phyloP scores from a whole-genome alignment of 768 basidiomycete genomes.

The Suillus subluteus region DNA sequence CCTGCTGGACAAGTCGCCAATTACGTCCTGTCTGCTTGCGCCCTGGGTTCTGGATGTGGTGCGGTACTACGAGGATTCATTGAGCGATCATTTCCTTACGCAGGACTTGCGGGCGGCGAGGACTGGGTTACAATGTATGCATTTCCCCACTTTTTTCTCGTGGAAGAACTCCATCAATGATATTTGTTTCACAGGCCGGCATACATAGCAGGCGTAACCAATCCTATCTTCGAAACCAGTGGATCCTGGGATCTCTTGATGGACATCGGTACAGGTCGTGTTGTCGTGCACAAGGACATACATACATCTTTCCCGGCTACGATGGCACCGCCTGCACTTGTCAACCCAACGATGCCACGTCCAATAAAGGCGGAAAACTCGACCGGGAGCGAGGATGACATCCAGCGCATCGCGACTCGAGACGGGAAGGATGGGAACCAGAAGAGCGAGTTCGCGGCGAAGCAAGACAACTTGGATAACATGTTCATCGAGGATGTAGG shows the following conservation, averaged over 20 bases:
- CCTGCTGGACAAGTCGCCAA: slow-evolving; percentile 90
- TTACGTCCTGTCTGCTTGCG: slow-evolving; percentile 93
- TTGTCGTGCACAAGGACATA: slow-evolving; percentile 89
- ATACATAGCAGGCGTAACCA: slow-evolving; percentile 96
- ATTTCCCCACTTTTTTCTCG: slow-evolving; percentile 6
- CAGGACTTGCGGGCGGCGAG: slow-evolving; percentile 85
- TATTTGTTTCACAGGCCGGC: slow-evolving; percentile 60
- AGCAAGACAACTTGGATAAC: slow-evolving; percentile 71
- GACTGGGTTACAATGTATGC: slow-evolving; percentile 89
- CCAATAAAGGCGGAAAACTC: slow-evolving; percentile 67
- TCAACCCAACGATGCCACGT: slow-evolving; percentile 52
- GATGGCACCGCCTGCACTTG: slow-evolving; percentile 42
- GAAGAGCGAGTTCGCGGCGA: slow-evolving; percentile 58
- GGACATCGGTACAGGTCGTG: slow-evolving; percentile 85
- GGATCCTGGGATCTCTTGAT: slow-evolving; percentile 93
- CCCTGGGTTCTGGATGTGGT: slow-evolving; percentile 90
- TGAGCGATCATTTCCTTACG: slow-evolving; percentile 93
- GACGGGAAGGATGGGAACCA: slow-evolving; percentile 55
- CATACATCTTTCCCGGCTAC: slow-evolving; percentile 54
- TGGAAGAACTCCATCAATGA: background rate
- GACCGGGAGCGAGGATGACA: slow-evolving; percentile 68
- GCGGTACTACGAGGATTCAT: slow-evolving; percentile 83
- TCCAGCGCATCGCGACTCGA: slow-evolving; percentile 52
- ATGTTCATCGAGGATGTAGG: slow-evolving; percentile 94
- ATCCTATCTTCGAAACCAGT: slow-evolving; percentile 91